Evolutionary conservation across 73 alveolate species (phyloP).

Genomic region (Diophrys sp.): DNA sequence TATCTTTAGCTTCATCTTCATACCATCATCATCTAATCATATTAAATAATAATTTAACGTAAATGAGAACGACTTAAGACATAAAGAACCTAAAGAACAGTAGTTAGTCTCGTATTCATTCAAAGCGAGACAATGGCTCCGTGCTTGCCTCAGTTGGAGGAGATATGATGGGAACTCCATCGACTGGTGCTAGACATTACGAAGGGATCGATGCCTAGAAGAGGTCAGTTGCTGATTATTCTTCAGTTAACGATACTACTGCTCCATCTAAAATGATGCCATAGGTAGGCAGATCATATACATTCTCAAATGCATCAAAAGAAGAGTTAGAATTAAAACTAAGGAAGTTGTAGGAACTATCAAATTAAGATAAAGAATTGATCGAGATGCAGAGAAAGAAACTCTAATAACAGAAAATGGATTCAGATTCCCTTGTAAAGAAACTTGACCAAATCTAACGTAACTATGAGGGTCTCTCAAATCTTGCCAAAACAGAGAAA

Average conservation of each 20-base stretch:
- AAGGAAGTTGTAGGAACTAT: neutral
- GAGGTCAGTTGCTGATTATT: neutral
- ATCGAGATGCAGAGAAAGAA: constrained; percentile 10
- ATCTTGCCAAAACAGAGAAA: constrained; percentile 14
- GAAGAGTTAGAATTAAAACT: neutral
- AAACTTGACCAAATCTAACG: constrained; percentile 18
- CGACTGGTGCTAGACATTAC: neutral
- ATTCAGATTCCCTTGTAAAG: constrained; percentile 3
- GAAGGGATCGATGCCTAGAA: neutral
- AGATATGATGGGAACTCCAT: neutral
- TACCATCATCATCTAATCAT: no score
- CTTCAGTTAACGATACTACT: neutral
- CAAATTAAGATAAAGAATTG: constrained; percentile 3
- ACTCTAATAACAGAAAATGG: constrained; percentile 5
- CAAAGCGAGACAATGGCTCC: neutral
- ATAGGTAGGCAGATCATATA: neutral
- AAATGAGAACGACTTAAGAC: neutral
- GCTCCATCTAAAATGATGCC: neutral
- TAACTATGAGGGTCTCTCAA: constrained; percentile 30
- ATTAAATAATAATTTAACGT: no score
- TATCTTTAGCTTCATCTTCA: no score
- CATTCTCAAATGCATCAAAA: neutral
- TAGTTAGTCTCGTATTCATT: neutral
- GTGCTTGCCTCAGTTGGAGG: neutral
- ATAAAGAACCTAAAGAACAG: neutral